phyloP scores from a whole-genome alignment of 768 basidiomycete genomes.

The Chiua virens region DNA sequence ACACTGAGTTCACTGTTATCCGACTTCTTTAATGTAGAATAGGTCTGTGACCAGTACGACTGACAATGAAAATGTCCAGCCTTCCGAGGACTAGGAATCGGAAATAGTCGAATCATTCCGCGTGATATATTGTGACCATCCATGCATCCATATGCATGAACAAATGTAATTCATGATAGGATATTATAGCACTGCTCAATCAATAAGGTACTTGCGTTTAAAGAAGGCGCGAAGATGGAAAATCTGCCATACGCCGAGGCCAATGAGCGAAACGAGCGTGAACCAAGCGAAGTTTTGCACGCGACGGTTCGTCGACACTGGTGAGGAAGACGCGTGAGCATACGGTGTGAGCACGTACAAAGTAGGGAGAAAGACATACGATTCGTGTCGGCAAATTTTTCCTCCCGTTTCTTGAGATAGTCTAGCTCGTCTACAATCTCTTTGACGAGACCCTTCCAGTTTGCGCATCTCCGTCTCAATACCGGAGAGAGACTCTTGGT shows the following conservation, averaged over 20 bases:
- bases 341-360: not conserved
- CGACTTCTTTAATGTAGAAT: conserved; percentile 4
- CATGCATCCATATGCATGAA: not conserved
- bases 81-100: no score
- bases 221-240: conserved; percentile 93
- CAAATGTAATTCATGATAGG: conserved; percentile 1
- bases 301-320: conserved; percentile 88
- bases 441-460: conserved; percentile 89
- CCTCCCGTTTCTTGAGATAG: conserved; percentile 89
- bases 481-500: conserved; percentile 93
- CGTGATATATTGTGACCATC: not conserved
- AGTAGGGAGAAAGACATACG: conserved; percentile 48
- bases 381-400: conserved; percentile 85
- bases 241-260: conserved; percentile 91
- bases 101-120: not conserved
- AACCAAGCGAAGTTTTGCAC: conserved; percentile 95
- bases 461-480: conserved; percentile 99
- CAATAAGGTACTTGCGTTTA: conserved; percentile 93
- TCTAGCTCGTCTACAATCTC: conserved; percentile 93
- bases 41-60: conserved; percentile 3
- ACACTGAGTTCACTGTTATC: not conserved
- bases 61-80: no score
- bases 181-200: conserved; percentile 40
- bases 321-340: not conserved
- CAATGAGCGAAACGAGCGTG: conserved; percentile 73